These are phyloP conservation scores for Podaxis sp. DNA, from an alignment of 768 basidiomycete genomes.

Conservation along the genomic window DNA sequence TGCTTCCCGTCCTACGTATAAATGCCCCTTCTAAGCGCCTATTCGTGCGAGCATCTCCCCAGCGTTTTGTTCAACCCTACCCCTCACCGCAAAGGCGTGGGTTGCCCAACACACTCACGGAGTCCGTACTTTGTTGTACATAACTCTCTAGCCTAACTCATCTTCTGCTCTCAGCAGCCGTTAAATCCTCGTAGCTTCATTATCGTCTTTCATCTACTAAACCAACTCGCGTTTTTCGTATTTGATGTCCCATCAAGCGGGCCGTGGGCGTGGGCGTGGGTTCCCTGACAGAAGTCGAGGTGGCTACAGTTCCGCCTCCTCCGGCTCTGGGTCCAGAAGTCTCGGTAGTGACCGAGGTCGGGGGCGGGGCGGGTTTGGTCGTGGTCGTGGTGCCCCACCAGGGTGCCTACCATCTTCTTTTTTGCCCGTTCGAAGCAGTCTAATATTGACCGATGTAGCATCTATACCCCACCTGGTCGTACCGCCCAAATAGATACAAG, in stretches of 20 bases:
- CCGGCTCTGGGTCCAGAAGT: not conserved
- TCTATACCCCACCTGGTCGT: constrained; percentile 34
- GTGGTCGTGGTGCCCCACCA: constrained; percentile 30
- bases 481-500: constrained; percentile 42
- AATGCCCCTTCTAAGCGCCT: no score
- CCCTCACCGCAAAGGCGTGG: not conserved
- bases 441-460: constrained; percentile 12
- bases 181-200: constrained; percentile 8
- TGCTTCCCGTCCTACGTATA: not conserved
- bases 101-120: constrained; percentile 8
- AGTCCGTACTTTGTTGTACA: not conserved
- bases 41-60: not conserved
- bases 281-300: not conserved
- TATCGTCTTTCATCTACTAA: not conserved
- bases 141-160: not conserved
- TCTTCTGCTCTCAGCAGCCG: not conserved
- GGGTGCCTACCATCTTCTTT: constrained; percentile 26
- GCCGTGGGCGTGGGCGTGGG: constrained; percentile 10
- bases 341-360: constrained; percentile 37
- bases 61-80: constrained; percentile 6
- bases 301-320: not conserved
- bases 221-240: not conserved
- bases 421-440: not conserved
- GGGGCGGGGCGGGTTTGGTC: constrained; percentile 20
- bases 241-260: constrained; percentile 27